These are phyloP conservation scores for Laetiporus sulphureus DNA, from an alignment of 1,284 basidiomycete species.

Conservation along the genomic window DNA sequence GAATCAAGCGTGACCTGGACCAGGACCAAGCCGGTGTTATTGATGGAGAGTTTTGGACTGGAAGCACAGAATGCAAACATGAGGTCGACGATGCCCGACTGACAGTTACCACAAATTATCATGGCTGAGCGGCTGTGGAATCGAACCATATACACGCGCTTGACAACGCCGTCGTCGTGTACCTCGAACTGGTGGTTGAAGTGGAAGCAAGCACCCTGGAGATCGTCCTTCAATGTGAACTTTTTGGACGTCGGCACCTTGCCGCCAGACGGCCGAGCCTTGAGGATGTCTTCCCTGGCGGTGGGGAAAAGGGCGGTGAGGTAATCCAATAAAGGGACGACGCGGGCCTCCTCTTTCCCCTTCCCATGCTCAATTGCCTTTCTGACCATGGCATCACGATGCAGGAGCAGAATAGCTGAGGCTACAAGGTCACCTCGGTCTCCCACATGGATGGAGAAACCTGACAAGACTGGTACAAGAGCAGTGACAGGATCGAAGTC, in stretches of 20 bases:
- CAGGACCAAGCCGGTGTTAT: not conserved
- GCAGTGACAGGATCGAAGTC: not conserved
- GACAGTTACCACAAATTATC: not conserved
- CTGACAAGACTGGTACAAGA: not conserved
- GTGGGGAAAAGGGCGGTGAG: not conserved
- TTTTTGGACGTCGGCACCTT: too few species aligned
- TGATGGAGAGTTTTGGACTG: not conserved
- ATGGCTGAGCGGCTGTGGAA: not conserved
- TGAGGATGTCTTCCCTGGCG: not conserved
- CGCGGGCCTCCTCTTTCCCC: not conserved
- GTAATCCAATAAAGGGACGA: not conserved
- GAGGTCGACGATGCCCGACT: not conserved
- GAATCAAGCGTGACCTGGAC: not conserved
- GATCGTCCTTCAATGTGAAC: not conserved
- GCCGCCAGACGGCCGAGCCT: not conserved
- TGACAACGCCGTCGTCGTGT: not conserved
- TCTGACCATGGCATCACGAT: not conserved
- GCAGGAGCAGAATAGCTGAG: not conserved
- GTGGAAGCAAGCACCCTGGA: not conserved
- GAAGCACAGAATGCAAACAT: not conserved
- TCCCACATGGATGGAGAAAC: not conserved
- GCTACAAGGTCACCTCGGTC: not conserved
- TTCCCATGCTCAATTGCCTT: not conserved
- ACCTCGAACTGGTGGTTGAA: constrained; percentile 1
- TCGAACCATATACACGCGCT: not conserved